Base-by-base conservation (phyloP, 805 yeast genomes). In the Nakazawaea ishiwadae region DNA sequence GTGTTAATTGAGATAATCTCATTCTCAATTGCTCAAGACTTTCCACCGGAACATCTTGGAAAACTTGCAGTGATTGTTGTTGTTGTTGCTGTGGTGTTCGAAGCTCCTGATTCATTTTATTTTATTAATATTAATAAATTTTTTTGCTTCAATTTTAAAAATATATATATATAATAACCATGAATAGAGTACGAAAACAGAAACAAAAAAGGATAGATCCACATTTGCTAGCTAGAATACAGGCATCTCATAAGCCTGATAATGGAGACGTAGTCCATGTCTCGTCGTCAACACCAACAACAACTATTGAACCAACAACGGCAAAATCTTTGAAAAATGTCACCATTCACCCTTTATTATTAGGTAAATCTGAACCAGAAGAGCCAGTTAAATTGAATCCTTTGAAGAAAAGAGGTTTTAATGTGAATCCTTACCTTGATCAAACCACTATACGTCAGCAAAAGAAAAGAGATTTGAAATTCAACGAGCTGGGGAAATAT, bases 401-500 rank as follows among this genome's bases (percentile, higher is more conserved):
- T 14, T 30, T 37, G 20, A 30, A 30, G 11, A 42, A 30, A 19
- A 32, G 42, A 33, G 65, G 63, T 8, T 57, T 51, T 38, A 47
- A 49, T 11, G 45, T 61, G 33, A 62, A 62, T 44, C 67, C 67
- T 4, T 62, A 62, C 37, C 35, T 62, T 4, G 58, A 53, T 35
- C 45, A 56, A 34, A 48, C 53, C 10, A 17, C 35, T 4, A 49
- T 44, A 4, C 28, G 47, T 7, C 44, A 60, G 30, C 55, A 49
- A 1, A 33, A 37, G 3, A 54, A 54, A 14, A 55, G 75, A 39
- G 71, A 67, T 2, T 59, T 82, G 31, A 58, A 56, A 12, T 77
- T 87, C 51, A 79, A 75, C 51, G 73, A 68, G 26, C 68, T 69
- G 31, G 96, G 96, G 2, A 84, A 78, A 52, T 81, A 68, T 51